Evolutionary conservation across 108 stramenopile species (phyloP).

Genomic region (Nitzschia sp.): DNA sequence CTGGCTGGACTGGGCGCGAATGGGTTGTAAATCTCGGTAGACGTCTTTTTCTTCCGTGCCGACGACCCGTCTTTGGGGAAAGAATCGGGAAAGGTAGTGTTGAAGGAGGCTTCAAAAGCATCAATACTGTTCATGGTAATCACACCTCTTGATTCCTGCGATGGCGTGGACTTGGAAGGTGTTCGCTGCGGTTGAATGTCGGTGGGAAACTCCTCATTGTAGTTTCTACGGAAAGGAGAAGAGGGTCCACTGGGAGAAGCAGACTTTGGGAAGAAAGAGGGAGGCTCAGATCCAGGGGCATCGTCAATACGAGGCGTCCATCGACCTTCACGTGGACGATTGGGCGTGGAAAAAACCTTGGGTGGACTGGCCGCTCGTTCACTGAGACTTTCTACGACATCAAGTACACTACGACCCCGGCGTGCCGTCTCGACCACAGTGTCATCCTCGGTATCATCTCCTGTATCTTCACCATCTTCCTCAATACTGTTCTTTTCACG

Average conservation of each 20-base stretch:
- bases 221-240: conserved; percentile 8
- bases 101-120: conserved; percentile 81
- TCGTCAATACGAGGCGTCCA: conserved; percentile 17
- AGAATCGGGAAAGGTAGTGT: conserved; percentile 61
- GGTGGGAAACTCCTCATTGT: conserved; percentile 47
- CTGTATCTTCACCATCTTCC: not conserved
- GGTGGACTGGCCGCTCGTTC: not conserved
- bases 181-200: conserved; percentile 21
- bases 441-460: conserved; percentile 14
- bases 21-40: conserved; percentile 60
- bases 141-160: not conserved
- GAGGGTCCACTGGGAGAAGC: conserved; percentile 25
- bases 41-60: conserved; percentile 1
- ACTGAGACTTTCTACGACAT: conserved; percentile 20
- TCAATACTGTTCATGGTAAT: conserved; percentile 63
- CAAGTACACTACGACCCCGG: conserved; percentile 9
- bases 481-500: not conserved
- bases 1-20: conserved; percentile 47
- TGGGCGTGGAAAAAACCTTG: conserved; percentile 10
- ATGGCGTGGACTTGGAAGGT: not conserved
- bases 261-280: conserved; percentile 26
- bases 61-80: conserved; percentile 29
- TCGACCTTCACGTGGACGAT: conserved; percentile 13
- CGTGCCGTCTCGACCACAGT: conserved; percentile 4
- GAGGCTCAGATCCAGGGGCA: not conserved